These are phyloP conservation scores for Leishmania guyanensis DNA, from an alignment of 208 protist genomes.

Conservation along the genomic window DNA sequence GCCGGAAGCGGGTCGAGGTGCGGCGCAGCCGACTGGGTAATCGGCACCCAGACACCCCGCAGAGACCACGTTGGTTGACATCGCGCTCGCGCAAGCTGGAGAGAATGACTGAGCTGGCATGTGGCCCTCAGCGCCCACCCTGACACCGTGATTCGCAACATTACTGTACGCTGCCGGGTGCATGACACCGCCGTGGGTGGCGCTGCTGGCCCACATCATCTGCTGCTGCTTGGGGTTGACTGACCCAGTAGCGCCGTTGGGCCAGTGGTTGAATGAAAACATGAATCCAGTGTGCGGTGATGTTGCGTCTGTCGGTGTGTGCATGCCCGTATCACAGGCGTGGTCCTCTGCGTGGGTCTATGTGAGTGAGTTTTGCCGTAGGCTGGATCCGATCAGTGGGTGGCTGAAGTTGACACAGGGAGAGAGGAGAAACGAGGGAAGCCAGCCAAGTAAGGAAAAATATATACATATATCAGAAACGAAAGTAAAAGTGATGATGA, in stretches of 20 bases:
- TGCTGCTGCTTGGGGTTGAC: background rate
- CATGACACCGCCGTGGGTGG: background rate
- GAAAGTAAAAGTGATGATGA: background rate
- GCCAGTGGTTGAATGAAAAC: background rate
- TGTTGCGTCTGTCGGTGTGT: background rate
- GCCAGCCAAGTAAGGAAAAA: background rate
- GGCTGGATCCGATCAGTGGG: background rate
- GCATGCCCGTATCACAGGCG: background rate
- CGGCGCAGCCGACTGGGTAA: background rate
- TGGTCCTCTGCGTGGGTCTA: background rate
- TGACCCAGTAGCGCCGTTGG: background rate
- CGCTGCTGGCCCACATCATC: constrained; percentile 2
- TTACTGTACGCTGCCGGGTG: background rate
- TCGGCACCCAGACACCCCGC: background rate
- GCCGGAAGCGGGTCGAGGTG: background rate
- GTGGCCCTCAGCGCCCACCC: background rate
- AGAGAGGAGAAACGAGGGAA: constrained; percentile 5
- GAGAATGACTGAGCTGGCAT: background rate
- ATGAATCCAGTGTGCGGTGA: background rate
- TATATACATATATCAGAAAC: background rate
- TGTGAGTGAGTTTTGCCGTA: background rate
- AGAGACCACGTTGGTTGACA: background rate
- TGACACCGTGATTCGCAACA: background rate
- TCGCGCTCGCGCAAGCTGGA: background rate
- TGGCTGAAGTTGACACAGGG: background rate